Conservation (phyloP, 192 early-diverging fungal genomes). For the Globomyces pollinis-pini region DNA sequence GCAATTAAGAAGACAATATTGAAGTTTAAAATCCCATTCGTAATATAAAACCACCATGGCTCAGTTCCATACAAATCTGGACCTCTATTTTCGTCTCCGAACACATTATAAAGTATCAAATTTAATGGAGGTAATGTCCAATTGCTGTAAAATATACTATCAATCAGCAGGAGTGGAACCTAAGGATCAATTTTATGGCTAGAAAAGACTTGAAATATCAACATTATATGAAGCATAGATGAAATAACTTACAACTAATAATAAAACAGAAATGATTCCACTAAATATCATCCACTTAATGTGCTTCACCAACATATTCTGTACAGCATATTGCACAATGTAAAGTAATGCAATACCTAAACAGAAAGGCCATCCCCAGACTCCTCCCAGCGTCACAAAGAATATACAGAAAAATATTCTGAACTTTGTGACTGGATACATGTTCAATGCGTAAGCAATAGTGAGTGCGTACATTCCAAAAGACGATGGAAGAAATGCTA, state of each 20-base stretch:
- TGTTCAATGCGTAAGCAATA: slow-evolving; percentile 62
- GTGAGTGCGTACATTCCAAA: slow-evolving; percentile 86
- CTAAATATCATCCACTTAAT: neutral
- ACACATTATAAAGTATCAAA: slow-evolving; percentile 88
- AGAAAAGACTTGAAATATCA: neutral
- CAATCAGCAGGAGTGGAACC: slow-evolving; percentile 59
- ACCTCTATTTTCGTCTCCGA: slow-evolving; percentile 35
- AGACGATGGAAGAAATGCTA: slow-evolving; percentile 83
- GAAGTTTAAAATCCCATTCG: slow-evolving; percentile 86
- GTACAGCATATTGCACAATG: slow-evolving; percentile 34
- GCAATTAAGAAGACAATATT: slow-evolving; percentile 74
- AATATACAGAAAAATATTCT: slow-evolving; percentile 52
- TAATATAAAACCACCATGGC: slow-evolving; percentile 85
- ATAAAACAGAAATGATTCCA: neutral
- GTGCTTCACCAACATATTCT: slow-evolving; percentile 48
- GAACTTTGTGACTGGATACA: slow-evolving; percentile 44
- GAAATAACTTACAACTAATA: slow-evolving; percentile 1
- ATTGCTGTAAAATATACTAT: slow-evolving; percentile 69
- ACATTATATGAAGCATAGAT: slow-evolving; percentile 21
- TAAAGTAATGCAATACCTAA: slow-evolving; percentile 45
- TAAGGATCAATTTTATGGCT: too few species aligned
- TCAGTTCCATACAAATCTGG: slow-evolving; percentile 82
- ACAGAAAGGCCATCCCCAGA: slow-evolving; percentile 82
- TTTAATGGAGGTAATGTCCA: slow-evolving; percentile 71
- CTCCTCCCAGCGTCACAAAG: slow-evolving; percentile 53